Evolutionary conservation across 129 eudicot genomes (phyloP), one percentile per base, ranked within the genome.

Genomic region (Pittosporum tobira): DNA sequence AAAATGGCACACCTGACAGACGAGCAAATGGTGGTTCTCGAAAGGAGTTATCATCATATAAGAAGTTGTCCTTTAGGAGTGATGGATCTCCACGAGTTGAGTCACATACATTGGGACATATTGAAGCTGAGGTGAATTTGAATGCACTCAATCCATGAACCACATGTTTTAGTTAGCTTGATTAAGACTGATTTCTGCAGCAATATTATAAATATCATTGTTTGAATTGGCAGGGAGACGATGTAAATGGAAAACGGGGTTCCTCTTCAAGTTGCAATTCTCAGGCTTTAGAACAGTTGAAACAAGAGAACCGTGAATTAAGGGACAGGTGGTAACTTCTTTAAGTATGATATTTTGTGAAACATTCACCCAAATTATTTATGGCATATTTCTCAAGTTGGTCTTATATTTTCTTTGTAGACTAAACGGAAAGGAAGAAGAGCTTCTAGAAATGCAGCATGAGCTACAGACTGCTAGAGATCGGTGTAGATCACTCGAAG

Each of bases 291-390:
- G 73, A 70, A 15, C 64, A 67, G 70, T 66, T 84, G 74, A 59
- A 59, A 67, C 81, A 77, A 76, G 95, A 82, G 73, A 85, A 89
- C 54, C 73, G 68, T 38, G 49, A 66, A 44, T 61, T 89, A 60
- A 75, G 48, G 54, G 82, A 84, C 61, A 88, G 80, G 96, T 84
- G 71, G 23, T 49, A 5, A 15, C n/a, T 31, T 14, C 28, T 61
- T 31, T 7, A 66, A 38, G 48, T 19, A 8, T 56, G 16, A 73
- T 13, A 23, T 57, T n/a, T 38, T 70, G 24, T 65, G 30, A 31
- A 13, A 16, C 72, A 24, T 57, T 50, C 48, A 19, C 56, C 43
- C 59, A 22, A 23, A 25, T 22, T 42, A 20, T 60, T 43, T 51
- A 16, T 34, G 37, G 42, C 38, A 36, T 51, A 3, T 34, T 44